Evolutionary conservation across 1,284 basidiomycete genomes (phyloP).

Genomic region (Somion occarium): DNA sequence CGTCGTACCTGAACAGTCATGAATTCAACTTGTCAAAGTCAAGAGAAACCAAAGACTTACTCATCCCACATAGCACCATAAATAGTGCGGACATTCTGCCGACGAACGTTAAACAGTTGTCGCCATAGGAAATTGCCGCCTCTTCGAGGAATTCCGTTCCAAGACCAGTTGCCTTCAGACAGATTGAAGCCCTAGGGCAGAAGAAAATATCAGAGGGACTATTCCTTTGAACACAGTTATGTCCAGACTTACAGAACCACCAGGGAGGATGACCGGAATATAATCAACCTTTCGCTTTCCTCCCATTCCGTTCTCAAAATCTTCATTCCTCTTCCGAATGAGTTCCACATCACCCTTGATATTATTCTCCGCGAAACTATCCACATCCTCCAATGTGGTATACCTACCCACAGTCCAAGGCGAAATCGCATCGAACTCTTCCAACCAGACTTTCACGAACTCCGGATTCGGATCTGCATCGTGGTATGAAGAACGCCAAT

Average conservation of each 20-base stretch:
- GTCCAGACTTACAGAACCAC: conserved; percentile 64
- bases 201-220: not conserved
- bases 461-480: conserved; percentile 64
- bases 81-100: conserved; percentile 57
- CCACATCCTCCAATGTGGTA: conserved; percentile 48
- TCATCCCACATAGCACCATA: conserved; percentile 86
- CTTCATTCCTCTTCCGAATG: conserved; percentile 44
- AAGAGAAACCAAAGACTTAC: conserved; percentile 36
- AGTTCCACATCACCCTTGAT: conserved; percentile 59
- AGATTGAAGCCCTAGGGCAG: conserved; percentile 55
- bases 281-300: conserved; percentile 58
- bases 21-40: not conserved
- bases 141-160: conserved; percentile 61
- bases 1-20: conserved; percentile 54
- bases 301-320: conserved; percentile 26
- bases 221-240: no score
- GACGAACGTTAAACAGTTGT: conserved; percentile 61
- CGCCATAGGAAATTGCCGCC: conserved; percentile 74
- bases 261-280: conserved; percentile 70
- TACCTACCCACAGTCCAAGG: conserved; percentile 75
- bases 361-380: conserved; percentile 52
- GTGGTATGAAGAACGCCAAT: conserved; percentile 62
- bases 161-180: conserved; percentile 60
- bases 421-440: conserved; percentile 69
- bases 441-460: conserved; percentile 61